A percentile compares a stretch with the other conserved stretches of the same genome.
These are phyloP conservation scores for Crithidia sp. DNA, from an alignment of 208 protist species.

Conservation along the genomic window DNA sequence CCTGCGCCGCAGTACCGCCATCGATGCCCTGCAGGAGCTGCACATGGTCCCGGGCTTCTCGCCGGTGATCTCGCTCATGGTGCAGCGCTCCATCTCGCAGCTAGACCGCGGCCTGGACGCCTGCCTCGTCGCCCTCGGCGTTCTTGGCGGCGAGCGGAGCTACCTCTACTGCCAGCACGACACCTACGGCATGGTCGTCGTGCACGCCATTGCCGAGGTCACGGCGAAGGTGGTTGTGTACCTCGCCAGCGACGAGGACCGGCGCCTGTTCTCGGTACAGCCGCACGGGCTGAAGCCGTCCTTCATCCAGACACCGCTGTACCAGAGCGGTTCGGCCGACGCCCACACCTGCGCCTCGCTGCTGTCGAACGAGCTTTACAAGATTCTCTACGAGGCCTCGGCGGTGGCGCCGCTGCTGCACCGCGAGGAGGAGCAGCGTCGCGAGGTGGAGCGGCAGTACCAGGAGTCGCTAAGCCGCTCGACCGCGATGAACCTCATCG, in stretches of 20 bases:
- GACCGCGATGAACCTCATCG: slow-evolving; percentile 54
- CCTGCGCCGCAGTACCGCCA: slow-evolving; percentile 70
- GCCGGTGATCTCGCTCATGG: slow-evolving; percentile 62
- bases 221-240: slow-evolving; percentile 72
- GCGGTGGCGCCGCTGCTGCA: slow-evolving; percentile 67
- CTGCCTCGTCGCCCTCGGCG: slow-evolving; percentile 73
- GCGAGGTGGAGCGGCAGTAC: slow-evolving; percentile 57
- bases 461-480: slow-evolving; percentile 33
- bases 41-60: slow-evolving; percentile 73
- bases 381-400: slow-evolving; percentile 66
- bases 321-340: slow-evolving; percentile 48
- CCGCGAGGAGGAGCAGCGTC: slow-evolving; percentile 55
- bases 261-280: slow-evolving; percentile 69
- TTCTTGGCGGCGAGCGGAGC: slow-evolving; percentile 87
- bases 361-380: slow-evolving; percentile 62
- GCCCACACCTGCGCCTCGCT: slow-evolving; percentile 56
- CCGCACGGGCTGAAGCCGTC: slow-evolving; percentile 71
- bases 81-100: slow-evolving; percentile 66
- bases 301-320: slow-evolving; percentile 82
- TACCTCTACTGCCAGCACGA: slow-evolving; percentile 83
- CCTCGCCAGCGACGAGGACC: slow-evolving; percentile 75
- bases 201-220: slow-evolving; percentile 74
- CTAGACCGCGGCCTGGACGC: slow-evolving; percentile 72
- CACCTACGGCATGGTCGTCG: slow-evolving; percentile 82
- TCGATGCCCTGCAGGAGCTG: slow-evolving; percentile 80